Conservation (phyloP, 2,329 filamentous ascomycete species). For the Penicillium rolfsii region DNA sequence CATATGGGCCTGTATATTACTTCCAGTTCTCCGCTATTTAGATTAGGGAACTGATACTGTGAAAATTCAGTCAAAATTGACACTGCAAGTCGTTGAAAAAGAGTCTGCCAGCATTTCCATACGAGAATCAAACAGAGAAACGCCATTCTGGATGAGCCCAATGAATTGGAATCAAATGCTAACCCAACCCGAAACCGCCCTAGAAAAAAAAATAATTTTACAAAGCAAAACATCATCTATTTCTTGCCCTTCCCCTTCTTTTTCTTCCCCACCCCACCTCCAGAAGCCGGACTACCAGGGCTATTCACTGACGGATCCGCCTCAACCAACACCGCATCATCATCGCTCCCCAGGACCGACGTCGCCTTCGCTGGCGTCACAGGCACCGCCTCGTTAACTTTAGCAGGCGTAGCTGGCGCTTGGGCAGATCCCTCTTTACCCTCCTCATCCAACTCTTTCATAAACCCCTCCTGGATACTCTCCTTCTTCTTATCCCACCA, state of each 20-base stretch:
- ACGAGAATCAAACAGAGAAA: background rate
- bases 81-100: background rate
- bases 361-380: slow-evolving; percentile 27
- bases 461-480: slow-evolving; percentile 73
- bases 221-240: slow-evolving; percentile 32
- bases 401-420: slow-evolving; percentile 22
- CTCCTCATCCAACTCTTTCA: slow-evolving; percentile 71
- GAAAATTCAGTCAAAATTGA: background rate
- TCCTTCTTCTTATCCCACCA: slow-evolving; percentile 90
- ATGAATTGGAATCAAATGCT: slow-evolving; percentile 9
- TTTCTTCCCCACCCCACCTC: slow-evolving; percentile 41
- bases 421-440: slow-evolving; percentile 21
- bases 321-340: slow-evolving; percentile 79
- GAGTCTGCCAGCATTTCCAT: background rate
- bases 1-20: slow-evolving; percentile 19
- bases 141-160: slow-evolving; percentile 11
- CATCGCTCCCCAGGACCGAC: slow-evolving; percentile 57
- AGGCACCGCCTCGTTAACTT: slow-evolving; percentile 27
- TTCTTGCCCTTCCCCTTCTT: slow-evolving; percentile 55
- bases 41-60: slow-evolving; percentile 14
- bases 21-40: slow-evolving; percentile 4
- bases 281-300: slow-evolving; percentile 25
- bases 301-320: slow-evolving; percentile 48
- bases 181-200: slow-evolving; percentile 4
- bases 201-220: slow-evolving; percentile 15